Conservation (phyloP, 108 stramenopile species). For the Mayamaea pseudoterrestris region DNA sequence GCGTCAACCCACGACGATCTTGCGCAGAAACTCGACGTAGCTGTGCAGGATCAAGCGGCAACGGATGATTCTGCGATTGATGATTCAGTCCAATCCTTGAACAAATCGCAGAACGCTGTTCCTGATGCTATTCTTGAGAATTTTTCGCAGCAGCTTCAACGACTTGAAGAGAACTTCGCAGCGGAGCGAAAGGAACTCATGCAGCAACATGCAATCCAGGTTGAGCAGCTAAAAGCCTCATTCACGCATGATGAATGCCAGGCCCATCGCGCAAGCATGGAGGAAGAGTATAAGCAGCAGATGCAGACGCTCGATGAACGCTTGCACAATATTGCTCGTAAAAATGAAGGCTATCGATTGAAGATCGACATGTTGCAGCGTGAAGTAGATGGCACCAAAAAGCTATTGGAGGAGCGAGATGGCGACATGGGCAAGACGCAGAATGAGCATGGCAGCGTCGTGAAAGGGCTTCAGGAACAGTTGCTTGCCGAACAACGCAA, state of each 20-base stretch:
- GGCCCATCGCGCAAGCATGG: conserved; percentile 15
- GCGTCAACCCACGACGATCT: background rate
- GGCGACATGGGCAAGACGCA: conserved; percentile 3
- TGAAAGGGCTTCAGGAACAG: conserved; percentile 12
- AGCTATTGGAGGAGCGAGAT: conserved; percentile 19
- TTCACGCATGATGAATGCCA: conserved; percentile 31
- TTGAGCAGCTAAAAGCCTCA: conserved; percentile 24
- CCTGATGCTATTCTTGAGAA: conserved; percentile 40
- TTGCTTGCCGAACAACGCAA: background rate
- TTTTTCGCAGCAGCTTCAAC: conserved; percentile 64
- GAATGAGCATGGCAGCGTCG: conserved; percentile 2
- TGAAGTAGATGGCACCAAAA: conserved; percentile 42
- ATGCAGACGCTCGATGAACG: conserved; percentile 4
- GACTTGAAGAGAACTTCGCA: conserved; percentile 63
- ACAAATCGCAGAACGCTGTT: conserved; percentile 1
- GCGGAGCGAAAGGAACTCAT: conserved; percentile 40
- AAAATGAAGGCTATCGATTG: conserved; percentile 28
- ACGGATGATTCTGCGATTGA: too few relatives aligned
- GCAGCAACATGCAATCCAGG: conserved; percentile 24
- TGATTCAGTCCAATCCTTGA: background rate
- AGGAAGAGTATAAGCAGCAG: conserved; percentile 21
- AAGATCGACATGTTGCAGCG: conserved; percentile 42
- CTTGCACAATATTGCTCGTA: conserved; percentile 17
- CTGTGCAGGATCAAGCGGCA: background rate
- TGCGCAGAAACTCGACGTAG: background rate